These are phyloP conservation scores for Wallacemonas sp. DNA, from an alignment of 208 protist genomes.

Conservation along the genomic window DNA sequence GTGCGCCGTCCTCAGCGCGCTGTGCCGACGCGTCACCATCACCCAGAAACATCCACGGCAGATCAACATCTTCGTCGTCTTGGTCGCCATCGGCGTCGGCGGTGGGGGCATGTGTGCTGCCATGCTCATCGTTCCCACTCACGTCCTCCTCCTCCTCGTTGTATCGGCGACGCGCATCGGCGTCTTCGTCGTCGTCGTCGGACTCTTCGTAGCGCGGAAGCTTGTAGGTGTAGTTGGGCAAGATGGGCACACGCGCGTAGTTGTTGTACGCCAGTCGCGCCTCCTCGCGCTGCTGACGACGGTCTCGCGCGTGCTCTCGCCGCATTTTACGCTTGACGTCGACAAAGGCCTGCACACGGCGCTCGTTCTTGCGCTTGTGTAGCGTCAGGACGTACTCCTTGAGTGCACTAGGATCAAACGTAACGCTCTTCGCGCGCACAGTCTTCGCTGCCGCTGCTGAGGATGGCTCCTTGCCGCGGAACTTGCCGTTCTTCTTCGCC, in stretches of 20 bases:
- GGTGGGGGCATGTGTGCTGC: too few relatives aligned
- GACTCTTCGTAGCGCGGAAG: constrained; percentile 37
- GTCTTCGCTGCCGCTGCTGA: constrained; percentile 18
- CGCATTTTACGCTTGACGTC: constrained; percentile 73
- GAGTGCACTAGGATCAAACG: constrained; percentile 63
- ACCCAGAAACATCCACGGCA: constrained; percentile 41
- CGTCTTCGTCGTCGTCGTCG: constrained; percentile 38
- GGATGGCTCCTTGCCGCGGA: constrained; percentile 33
- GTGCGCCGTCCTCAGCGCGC: constrained; percentile 10
- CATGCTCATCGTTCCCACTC: too few relatives aligned
- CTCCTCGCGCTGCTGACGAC: constrained; percentile 81
- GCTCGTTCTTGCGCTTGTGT: constrained; percentile 88
- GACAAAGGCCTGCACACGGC: constrained; percentile 85
- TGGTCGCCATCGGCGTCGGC: constrained; percentile 12
- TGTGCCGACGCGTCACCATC: constrained; percentile 19
- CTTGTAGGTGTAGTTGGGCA: constrained; percentile 85
- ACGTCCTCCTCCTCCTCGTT: too few relatives aligned
- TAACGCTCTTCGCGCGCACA: constrained; percentile 51
- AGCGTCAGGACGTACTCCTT: constrained; percentile 76
- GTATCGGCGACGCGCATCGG: constrained; percentile 24
- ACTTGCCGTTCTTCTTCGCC: constrained; percentile 46
- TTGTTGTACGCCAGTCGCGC: constrained; percentile 84
- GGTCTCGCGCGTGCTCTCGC: constrained; percentile 63
- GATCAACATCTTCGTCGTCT: constrained; percentile 12
- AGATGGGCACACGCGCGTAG: constrained; percentile 82